These are phyloP conservation scores for Cladorrhinum sp. DNA, from an alignment of 2,329 filamentous ascomycete species.

Conservation along the genomic window DNA sequence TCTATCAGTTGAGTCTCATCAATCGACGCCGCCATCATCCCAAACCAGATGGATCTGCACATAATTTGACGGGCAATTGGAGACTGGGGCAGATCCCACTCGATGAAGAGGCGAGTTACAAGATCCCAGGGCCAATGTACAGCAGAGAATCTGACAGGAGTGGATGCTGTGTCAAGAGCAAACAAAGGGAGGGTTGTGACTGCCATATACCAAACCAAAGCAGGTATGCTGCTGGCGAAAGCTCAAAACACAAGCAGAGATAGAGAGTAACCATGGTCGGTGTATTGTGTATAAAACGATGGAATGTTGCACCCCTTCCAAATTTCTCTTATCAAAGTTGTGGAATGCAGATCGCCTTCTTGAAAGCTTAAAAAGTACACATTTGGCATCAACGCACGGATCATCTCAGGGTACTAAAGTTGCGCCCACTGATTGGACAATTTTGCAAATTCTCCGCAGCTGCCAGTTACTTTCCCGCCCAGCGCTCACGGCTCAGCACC, in stretches of 20 bases:
- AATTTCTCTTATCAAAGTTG: not conserved
- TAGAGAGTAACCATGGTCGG: not conserved
- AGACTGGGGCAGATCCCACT: not conserved
- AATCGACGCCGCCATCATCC: no score
- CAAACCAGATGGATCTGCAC: not conserved
- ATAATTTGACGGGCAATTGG: no score
- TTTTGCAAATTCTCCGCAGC: slow-evolving; percentile 18
- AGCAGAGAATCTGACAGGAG: not conserved
- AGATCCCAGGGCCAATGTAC: no score
- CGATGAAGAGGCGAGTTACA: not conserved
- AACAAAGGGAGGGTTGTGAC: not conserved
- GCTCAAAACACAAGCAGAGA: not conserved
- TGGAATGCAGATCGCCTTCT: not conserved
- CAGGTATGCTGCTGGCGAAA: not conserved
- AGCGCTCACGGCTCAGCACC: slow-evolving; percentile 10
- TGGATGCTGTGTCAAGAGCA: not conserved
- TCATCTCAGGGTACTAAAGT: not conserved
- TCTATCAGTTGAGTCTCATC: no score
- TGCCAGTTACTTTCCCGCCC: slow-evolving; percentile 10
- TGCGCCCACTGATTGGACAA: slow-evolving; percentile 17
- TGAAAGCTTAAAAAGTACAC: not conserved
- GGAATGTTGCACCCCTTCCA: not conserved
- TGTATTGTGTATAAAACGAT: slow-evolving; percentile 1
- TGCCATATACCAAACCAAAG: not conserved
- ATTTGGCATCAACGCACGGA: not conserved